Percentiles rank a stretch among this genome's conserved stretches.
These are phyloP conservation scores for Hypomontagnella monticulosa DNA, from an alignment of 495 filamentous ascomycete species.

Conservation along the genomic window DNA sequence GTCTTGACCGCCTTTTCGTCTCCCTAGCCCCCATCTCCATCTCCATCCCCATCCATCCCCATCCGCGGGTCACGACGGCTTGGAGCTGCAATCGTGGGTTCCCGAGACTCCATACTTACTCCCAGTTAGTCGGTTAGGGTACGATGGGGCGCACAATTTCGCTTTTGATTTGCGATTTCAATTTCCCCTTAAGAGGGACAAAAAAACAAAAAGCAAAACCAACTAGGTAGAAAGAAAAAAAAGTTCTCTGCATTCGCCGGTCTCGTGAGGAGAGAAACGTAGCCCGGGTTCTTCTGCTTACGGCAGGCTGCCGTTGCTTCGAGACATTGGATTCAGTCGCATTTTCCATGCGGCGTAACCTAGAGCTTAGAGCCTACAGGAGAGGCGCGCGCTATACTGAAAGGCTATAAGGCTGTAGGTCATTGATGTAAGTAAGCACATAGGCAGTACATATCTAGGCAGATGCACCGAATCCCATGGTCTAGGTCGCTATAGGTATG, in stretches of 20 bases:
- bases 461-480: too few relatives aligned
- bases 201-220: neutral
- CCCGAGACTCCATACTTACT: too few relatives aligned
- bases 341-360: too few relatives aligned
- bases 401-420: too few relatives aligned
- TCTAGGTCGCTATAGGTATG: too few relatives aligned
- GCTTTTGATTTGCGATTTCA: neutral
- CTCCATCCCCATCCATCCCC: neutral
- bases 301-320: too few relatives aligned
- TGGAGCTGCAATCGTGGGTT: conserved; percentile 2
- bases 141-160: conserved; percentile 11
- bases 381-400: too few relatives aligned
- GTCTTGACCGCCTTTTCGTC: conserved; percentile 36
- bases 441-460: too few relatives aligned
- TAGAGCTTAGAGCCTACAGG: too few relatives aligned
- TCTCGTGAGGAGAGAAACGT: neutral
- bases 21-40: neutral
- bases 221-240: neutral
- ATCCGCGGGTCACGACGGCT: conserved; percentile 8
- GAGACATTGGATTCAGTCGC: neutral
- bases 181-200: neutral
- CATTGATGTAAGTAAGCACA: too few relatives aligned
- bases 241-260: neutral
- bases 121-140: conserved; percentile 9
- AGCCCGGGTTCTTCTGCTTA: too few relatives aligned